Evolutionary conservation across 805 yeast genomes (phyloP), one percentile per base, ranked within the genome.

Genomic region (Lipomyces lipofer): DNA sequence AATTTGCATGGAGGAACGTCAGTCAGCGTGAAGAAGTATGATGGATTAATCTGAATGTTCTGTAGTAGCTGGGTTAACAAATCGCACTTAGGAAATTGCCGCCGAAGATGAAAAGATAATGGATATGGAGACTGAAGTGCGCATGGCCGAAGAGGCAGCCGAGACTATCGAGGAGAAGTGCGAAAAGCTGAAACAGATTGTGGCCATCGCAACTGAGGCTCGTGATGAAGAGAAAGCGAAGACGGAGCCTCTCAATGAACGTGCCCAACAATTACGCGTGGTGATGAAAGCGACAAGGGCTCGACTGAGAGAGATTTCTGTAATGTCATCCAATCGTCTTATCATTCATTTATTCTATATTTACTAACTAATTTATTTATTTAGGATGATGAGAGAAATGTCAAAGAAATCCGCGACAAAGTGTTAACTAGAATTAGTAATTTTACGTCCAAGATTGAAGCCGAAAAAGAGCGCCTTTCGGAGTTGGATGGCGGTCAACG

Each of bases 391-490:
- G 51, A 48, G 49, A 19, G 46, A 12, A 9, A 22, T 12, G 17
- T 39, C n/a, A n/a, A n/a, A n/a, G n/a, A n/a, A n/a, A n/a, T n/a
- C n/a, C n/a, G n/a, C n/a, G 10, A 15, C 10, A 24, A 8, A 33
- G 12, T 25, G 52, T 17, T 48, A 32, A 13, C 24, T 21, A 25
- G 49, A 7, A 17, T 40, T 29, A n/a, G 66, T 62, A n/a, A n/a
- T n/a, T n/a, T n/a, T n/a, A n/a, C n/a, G n/a, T n/a, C n/a, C n/a
- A 72, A 71, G 43, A 54, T 68, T 47, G 67, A 67, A 19, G 73
- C 68, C 19, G 67, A 68, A 43, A 36, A 48, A 19, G 65, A 43
- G 43, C 50, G 48, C 1, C 49, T 36, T 15, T 45, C 13, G 3
- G 39, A 65, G 29, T 24, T 65, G 35, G 54, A 50, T 12, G 40